Evolutionary conservation across 208 protist species (phyloP).

Genomic region (Herpetomonas tarakana): DNA sequence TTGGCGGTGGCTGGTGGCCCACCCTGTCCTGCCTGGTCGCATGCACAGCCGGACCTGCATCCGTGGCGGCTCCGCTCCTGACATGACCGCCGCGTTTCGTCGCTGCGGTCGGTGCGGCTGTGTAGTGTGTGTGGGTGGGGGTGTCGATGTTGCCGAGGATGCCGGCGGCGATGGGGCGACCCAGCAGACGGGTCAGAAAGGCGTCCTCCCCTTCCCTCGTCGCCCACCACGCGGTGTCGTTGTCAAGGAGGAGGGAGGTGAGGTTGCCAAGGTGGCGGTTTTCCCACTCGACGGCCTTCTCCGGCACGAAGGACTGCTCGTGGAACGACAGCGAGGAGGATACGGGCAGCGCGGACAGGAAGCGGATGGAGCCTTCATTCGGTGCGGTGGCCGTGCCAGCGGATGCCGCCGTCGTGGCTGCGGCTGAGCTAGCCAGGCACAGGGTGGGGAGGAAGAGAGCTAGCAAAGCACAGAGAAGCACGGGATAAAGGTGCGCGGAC

Average conservation of each 20-base stretch:
- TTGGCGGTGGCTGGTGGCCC: neutral
- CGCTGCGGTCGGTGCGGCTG: no score
- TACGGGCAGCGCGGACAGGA: no score
- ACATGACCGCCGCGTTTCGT: no score
- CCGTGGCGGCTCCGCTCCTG: no score
- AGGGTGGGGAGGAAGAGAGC: no score
- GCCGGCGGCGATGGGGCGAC: neutral
- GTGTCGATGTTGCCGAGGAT: neutral
- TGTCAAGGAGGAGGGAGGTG: neutral
- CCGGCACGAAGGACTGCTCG: neutral
- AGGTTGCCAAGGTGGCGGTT: neutral
- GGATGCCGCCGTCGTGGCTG: neutral
- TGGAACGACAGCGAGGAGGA: neutral
- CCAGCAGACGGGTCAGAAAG: neutral
- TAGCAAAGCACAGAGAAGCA: no score
- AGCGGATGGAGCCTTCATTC: no score
- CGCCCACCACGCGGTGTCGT: neutral
- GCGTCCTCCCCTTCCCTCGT: neutral
- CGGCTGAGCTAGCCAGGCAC: no score
- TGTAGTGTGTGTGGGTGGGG: neutral
- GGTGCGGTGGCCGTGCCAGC: neutral
- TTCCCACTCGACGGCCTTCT: neutral
- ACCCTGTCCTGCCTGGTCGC: neutral
- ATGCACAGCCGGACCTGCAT: neutral
- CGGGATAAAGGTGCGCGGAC: no score